Evolutionary conservation across 768 basidiomycete genomes (phyloP), one percentile per base, ranked within the genome.

Genomic region (Hortiboletus campestris): DNA sequence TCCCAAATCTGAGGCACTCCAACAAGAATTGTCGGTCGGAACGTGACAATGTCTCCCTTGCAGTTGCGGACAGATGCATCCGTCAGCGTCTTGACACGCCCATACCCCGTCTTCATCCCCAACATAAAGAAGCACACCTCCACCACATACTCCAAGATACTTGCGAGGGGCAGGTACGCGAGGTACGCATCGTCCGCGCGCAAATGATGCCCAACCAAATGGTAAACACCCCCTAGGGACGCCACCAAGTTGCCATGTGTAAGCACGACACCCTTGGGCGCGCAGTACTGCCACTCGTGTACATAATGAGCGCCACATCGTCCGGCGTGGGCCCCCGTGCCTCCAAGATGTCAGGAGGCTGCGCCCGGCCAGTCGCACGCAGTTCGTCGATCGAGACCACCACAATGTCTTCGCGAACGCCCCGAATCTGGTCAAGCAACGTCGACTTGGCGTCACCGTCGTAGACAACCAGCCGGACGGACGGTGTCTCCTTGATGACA

Each of bases 1-100:
- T 99, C 96, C 94, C 94, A 99, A 1, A 98, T 90, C 3, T 94
- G 91, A 2, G 96, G 96, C 2, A 98, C 96, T 49, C 94, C 96
- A 49, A 92, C 84, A 82, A 98, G 86, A 73, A 97, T 86, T 17
- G 85, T 80, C 7, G 96, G 96, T 41, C 78, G 75, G 78, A 97
- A 90, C 13, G 85, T 80, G 49, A 79, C 78, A 65, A 99, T 84
- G 68, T 98, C 96, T 46, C 96, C 96, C 55, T 87, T 81, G 72
- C 85, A 89, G 40, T 91, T 87, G 43, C 94, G 85, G 19, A 96
- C 92, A n/a, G 88, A 92, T 3, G 86, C 83, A 66, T 98, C 95
- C 4, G 96, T 97, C 59, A 98, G 81, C 8, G 96, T 99, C 84
- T 97, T 98, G 70, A 96, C 86, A 47, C 88, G 86, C 13, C 93